phyloP scores from a whole-genome alignment of 768 basidiomycete genomes.

The Leucocoprinus birnbaumii region DNA sequence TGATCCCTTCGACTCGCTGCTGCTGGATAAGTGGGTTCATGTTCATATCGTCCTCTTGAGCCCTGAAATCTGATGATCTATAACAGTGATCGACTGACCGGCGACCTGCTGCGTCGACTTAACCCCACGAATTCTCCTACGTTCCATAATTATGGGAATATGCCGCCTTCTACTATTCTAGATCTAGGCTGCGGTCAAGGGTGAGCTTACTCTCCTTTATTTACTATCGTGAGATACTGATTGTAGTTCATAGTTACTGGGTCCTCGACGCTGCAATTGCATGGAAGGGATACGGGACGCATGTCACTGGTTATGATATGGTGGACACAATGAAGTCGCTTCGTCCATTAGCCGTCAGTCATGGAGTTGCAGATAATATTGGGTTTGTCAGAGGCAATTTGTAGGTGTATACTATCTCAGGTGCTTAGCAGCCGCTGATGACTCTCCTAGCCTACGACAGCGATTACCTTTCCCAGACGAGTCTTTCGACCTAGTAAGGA shows the following conservation, averaged over 20 bases:
- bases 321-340: slow-evolving; percentile 36
- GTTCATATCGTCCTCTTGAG: too few species aligned
- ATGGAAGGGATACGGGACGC: slow-evolving; percentile 53
- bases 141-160: slow-evolving; percentile 49
- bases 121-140: slow-evolving; percentile 50
- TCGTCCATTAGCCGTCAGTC: slow-evolving; percentile 29
- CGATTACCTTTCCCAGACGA: slow-evolving; percentile 57
- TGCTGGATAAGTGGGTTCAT: too few species aligned
- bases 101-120: slow-evolving; percentile 52
- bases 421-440: neutral
- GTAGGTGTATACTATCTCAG: slow-evolving; percentile 36
- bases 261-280: slow-evolving; percentile 54
- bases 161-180: slow-evolving; percentile 50
- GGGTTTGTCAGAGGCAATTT: slow-evolving; percentile 62
- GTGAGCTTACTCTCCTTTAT: slow-evolving; percentile 15
- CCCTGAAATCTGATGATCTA: neutral
- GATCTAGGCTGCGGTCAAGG: slow-evolving; percentile 77
- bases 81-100: slow-evolving; percentile 56
- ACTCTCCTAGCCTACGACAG: slow-evolving; percentile 44
- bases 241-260: slow-evolving; percentile 40
- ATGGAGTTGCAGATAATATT: slow-evolving; percentile 37
- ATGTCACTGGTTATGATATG: slow-evolving; percentile 64
- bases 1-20: too few species aligned
- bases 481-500: slow-evolving; percentile 67
- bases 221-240: neutral